A percentile compares a stretch with the other conserved stretches of the same genome.
phyloP scores from a whole-genome alignment of 306 rosid species.

The Lagenaria siceraria region DNA sequence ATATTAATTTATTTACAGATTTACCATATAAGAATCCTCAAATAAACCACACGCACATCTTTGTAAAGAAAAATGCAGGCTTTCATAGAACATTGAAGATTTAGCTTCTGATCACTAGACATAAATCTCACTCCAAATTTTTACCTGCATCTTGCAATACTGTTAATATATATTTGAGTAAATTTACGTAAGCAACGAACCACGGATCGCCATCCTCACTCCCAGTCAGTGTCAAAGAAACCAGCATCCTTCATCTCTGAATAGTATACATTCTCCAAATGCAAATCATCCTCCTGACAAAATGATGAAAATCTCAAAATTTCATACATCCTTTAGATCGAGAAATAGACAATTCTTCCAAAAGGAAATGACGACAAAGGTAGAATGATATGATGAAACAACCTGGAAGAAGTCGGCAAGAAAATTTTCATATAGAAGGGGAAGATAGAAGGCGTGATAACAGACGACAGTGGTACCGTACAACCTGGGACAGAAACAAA shows the following conservation, averaged over 20 bases:
- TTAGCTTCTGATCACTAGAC: neutral
- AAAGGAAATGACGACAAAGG: neutral
- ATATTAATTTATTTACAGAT: neutral
- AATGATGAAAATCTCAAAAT: neutral
- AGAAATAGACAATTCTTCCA: neutral
- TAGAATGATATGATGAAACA: neutral
- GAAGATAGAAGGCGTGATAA: slow-evolving; percentile 83
- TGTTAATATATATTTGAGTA: neutral
- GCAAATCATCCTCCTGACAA: slow-evolving; percentile 63
- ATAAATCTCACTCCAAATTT: neutral
- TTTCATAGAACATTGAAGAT: neutral
- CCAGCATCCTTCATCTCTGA: slow-evolving; percentile 99
- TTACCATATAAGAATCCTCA: neutral
- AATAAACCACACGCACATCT: neutral
- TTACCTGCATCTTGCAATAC: neutral
- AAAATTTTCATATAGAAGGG: slow-evolving; percentile 66
- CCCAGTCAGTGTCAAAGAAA: slow-evolving; percentile 83
- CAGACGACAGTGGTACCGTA: slow-evolving; percentile 52
- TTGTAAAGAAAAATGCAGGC: neutral
- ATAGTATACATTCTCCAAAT: slow-evolving; percentile 75
- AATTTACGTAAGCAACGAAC: neutral
- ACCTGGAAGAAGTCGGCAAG: slow-evolving; percentile 92
- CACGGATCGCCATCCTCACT: slow-evolving; percentile 20
- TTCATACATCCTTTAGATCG: neutral
- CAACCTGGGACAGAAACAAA: slow-evolving; percentile 36